phyloP scores from a whole-genome alignment of 2,329 filamentous ascomycete species.

The Emmonsia crescens region DNA sequence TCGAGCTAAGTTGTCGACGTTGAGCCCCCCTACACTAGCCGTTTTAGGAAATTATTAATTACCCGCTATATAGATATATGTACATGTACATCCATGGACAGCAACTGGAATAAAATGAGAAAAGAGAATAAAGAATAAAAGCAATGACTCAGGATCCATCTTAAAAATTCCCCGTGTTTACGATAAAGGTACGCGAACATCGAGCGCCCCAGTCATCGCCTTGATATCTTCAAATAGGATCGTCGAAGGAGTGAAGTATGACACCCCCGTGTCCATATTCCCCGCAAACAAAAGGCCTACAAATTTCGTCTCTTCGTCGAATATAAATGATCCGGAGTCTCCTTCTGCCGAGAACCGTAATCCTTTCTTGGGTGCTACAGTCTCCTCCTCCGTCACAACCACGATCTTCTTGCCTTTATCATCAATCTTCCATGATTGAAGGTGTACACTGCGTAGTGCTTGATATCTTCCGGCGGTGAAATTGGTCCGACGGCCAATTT shows the following conservation, averaged over 20 bases:
- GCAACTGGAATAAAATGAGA: too few relatives aligned
- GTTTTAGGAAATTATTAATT: too few relatives aligned
- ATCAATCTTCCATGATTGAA: background rate
- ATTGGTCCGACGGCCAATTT: background rate
- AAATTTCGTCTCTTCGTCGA: background rate
- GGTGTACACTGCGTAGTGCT: background rate
- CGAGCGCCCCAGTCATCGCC: background rate
- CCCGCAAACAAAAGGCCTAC: conserved; percentile 6
- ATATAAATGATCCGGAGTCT: conserved; percentile 5
- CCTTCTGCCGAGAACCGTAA: background rate
- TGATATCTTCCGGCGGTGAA: background rate
- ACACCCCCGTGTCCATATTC: background rate
- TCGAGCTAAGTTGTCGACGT: too few relatives aligned
- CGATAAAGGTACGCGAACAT: background rate
- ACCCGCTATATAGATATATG: too few relatives aligned
- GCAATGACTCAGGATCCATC: too few relatives aligned
- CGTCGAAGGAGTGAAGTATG: conserved; percentile 2
- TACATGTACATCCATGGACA: too few relatives aligned
- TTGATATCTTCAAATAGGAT: background rate
- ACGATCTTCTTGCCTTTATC: background rate
- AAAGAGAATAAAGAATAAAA: too few relatives aligned
- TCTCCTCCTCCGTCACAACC: background rate
- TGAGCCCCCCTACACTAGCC: too few relatives aligned
- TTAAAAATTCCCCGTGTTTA: background rate
- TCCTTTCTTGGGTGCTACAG: background rate